These are phyloP conservation scores for Solanum paucissectum DNA, from an alignment of 257 asterid genomes.

Conservation along the genomic window DNA sequence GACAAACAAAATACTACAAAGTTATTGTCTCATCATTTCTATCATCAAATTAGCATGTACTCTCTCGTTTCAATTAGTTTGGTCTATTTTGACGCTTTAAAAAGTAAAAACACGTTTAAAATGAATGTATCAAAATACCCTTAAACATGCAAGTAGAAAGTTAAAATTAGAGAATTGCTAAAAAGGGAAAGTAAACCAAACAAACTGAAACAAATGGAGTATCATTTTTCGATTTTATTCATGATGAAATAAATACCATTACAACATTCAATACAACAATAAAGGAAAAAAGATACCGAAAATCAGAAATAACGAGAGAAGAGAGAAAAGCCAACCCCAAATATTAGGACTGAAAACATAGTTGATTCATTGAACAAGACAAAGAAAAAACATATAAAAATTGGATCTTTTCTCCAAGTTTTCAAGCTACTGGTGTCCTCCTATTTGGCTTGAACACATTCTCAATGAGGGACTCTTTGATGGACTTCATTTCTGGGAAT, in stretches of 20 bases:
- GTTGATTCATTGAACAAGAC: background rate
- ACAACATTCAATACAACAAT: constrained; percentile 10
- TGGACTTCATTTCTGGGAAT: constrained; percentile 54
- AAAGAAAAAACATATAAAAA: background rate
- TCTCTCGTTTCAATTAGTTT: background rate
- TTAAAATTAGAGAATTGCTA: background rate
- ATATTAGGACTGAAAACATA: background rate
- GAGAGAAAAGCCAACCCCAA: background rate
- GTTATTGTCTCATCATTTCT: background rate
- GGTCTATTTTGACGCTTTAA: too few species aligned
- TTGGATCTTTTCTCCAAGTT: background rate
- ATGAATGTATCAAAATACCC: too few species aligned
- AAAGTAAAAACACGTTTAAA: too few species aligned
- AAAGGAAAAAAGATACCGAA: background rate
- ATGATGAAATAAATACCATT: constrained; percentile 9
- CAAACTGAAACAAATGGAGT: background rate
- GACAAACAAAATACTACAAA: background rate
- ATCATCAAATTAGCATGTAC: background rate
- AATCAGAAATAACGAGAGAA: background rate
- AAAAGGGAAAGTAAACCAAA: background rate
- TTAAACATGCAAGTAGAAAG: background rate
- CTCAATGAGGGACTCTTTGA: constrained; percentile 60
- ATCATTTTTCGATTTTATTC: constrained; percentile 6
- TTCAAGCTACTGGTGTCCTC: constrained; percentile 10
- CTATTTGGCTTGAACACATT: constrained; percentile 66